phyloP scores from a whole-genome alignment of 2,329 filamentous ascomycete genomes.

The Cordyceps pruinosa region DNA sequence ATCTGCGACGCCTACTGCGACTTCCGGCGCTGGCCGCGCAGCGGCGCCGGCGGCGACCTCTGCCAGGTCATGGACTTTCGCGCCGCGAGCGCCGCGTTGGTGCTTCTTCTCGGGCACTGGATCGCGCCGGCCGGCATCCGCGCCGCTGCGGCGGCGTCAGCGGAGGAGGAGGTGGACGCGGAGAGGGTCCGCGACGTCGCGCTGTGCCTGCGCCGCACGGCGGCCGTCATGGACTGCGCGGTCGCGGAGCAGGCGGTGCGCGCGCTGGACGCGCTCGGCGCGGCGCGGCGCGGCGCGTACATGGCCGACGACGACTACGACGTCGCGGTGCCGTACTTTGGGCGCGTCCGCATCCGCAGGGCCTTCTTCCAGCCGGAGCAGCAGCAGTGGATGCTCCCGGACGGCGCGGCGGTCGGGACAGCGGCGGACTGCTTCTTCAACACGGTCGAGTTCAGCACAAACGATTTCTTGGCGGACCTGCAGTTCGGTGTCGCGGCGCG shows the following conservation, averaged over 20 bases:
- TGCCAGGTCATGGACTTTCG: constrained; percentile 43
- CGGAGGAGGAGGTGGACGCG: neutral
- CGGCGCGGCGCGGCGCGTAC: constrained; percentile 19
- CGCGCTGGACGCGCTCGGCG: constrained; percentile 32
- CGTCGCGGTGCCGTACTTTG: constrained; percentile 38
- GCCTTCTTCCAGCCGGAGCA: neutral
- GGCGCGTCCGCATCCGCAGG: constrained; percentile 22
- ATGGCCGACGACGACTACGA: constrained; percentile 24
- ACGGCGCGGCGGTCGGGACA: neutral
- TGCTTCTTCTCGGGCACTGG: constrained; percentile 34
- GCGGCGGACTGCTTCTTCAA: neutral
- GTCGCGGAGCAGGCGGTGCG: constrained; percentile 36
- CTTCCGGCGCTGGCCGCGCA: constrained; percentile 19
- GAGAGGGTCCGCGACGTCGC: neutral
- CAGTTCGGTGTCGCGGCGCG: neutral
- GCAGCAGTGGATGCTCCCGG: too few species aligned
- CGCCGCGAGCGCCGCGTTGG: constrained; percentile 37
- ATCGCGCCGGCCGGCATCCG: constrained; percentile 23
- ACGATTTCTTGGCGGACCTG: constrained; percentile 1
- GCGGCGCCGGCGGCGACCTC: constrained; percentile 17
- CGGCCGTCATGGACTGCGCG: constrained; percentile 27
- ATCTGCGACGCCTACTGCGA: constrained; percentile 30
- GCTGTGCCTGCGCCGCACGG: constrained; percentile 4
- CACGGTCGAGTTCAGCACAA: constrained; percentile 6
- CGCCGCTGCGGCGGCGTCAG: neutral